Evolutionary conservation across 2,329 filamentous ascomycete species (phyloP).

Genomic region (Plectosphaerella plurivora): DNA sequence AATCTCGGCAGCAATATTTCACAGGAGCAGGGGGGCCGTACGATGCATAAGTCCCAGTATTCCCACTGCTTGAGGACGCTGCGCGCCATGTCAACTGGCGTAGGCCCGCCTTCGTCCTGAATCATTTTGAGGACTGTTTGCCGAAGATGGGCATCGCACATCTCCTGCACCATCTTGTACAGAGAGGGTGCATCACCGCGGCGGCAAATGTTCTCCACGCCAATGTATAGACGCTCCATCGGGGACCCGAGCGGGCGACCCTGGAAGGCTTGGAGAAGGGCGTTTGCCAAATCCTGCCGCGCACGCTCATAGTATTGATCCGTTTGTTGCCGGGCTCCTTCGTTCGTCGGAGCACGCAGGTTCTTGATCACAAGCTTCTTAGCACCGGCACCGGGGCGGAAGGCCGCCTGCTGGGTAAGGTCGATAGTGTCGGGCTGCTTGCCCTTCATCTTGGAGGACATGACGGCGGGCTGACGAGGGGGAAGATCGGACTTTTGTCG

Average conservation of each 20-base stretch:
- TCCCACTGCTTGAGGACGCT: constrained; percentile 59
- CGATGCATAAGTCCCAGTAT: constrained; percentile 73
- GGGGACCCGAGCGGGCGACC: constrained; percentile 61
- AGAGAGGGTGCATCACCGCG: constrained; percentile 67
- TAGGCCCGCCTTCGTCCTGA: constrained; percentile 42
- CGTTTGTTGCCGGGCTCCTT: constrained; percentile 47
- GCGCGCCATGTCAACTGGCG: constrained; percentile 61
- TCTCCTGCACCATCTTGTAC: constrained; percentile 59
- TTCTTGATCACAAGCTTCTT: constrained; percentile 95
- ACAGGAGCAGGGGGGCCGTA: constrained; percentile 31
- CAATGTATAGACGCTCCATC: constrained; percentile 85
- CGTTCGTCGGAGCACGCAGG: constrained; percentile 57
- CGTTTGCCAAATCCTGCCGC: constrained; percentile 68
- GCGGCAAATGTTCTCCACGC: constrained; percentile 86
- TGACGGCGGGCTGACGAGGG: constrained; percentile 1
- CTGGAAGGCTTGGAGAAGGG: constrained; percentile 69
- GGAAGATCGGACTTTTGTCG: constrained; percentile 10
- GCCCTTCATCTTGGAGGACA: constrained; percentile 28
- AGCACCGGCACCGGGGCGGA: constrained; percentile 71
- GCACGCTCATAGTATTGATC: constrained; percentile 75
- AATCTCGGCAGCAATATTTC: too few species aligned
- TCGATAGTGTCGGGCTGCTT: constrained; percentile 34
- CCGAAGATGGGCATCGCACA: constrained; percentile 64
- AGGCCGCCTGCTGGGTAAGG: constrained; percentile 34
- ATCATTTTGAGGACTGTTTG: constrained; percentile 32